A percentile compares a stretch with the other conserved stretches of the same genome.
phyloP scores from a whole-genome alignment of 805 yeast genomes.

The Ogataea trehalophila region DNA sequence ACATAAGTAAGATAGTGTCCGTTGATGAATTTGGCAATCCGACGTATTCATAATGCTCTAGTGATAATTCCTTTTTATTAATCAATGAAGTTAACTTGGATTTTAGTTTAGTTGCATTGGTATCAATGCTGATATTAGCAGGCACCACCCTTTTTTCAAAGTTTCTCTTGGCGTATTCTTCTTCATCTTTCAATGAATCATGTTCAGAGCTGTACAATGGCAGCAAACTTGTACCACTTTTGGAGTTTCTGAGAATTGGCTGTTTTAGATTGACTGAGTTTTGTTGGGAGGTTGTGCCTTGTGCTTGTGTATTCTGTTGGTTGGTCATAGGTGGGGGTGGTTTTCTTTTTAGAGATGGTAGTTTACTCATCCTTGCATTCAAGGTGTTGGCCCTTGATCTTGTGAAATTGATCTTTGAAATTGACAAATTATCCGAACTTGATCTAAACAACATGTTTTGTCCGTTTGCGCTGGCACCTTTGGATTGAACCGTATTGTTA shows the following conservation, averaged over 20 bases:
- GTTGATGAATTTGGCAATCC: conserved; percentile 8
- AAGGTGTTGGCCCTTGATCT: conserved; percentile 10
- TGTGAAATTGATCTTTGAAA: conserved; percentile 17
- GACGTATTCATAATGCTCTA: conserved; percentile 33
- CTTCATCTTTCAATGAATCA: not conserved
- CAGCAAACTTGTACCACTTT: conserved; percentile 4
- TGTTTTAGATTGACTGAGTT: conserved; percentile 7
- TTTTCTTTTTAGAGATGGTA: not conserved
- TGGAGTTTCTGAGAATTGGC: conserved; percentile 12
- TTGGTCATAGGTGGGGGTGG: not conserved
- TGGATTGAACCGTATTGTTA: conserved; percentile 17
- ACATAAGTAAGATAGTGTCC: conserved; percentile 8
- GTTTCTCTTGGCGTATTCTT: not conserved
- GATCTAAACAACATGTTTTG: conserved; percentile 1
- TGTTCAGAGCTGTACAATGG: not conserved
- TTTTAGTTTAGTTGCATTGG: not conserved
- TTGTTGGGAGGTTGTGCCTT: not conserved
- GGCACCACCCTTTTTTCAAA: not conserved
- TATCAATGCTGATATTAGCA: too few relatives aligned
- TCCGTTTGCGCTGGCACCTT: not conserved
- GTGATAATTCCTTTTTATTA: conserved; percentile 38
- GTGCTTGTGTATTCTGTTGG: not conserved
- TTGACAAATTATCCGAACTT: conserved; percentile 6
- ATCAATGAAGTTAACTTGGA: conserved; percentile 43
- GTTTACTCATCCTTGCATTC: conserved; percentile 1